These are phyloP conservation scores for Cladophialophora exuberans DNA, from an alignment of 2,329 filamentous ascomycete species.

Conservation along the genomic window DNA sequence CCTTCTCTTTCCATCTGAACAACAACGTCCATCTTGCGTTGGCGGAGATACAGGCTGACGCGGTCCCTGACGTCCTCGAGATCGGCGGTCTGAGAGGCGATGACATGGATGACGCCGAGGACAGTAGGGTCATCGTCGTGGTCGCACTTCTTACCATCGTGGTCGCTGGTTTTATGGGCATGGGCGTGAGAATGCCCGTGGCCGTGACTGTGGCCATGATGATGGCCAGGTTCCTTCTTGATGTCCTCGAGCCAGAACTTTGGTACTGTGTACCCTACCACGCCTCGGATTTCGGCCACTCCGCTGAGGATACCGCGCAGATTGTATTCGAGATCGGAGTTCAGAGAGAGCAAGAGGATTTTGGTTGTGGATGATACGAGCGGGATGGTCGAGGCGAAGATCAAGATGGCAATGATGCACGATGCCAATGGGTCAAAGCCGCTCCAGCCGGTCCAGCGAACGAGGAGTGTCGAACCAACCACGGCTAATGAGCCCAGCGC, in stretches of 20 bases:
- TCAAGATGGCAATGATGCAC: constrained; percentile 88
- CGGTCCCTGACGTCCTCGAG: constrained; percentile 81
- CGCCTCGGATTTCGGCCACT: constrained; percentile 78
- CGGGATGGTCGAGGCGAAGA: constrained; percentile 88
- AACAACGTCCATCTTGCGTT: constrained; percentile 76
- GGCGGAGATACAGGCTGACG: constrained; percentile 71
- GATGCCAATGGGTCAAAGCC: constrained; percentile 95
- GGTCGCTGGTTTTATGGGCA: constrained; percentile 34
- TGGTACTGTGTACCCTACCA: constrained; percentile 81
- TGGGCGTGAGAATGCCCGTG: constrained; percentile 35
- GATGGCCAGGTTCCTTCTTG: constrained; percentile 36
- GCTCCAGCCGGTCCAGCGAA: constrained; percentile 85
- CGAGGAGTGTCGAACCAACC: constrained; percentile 86
- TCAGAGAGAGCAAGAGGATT: constrained; percentile 80
- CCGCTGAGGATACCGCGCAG: constrained; percentile 84
- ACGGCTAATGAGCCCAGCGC: constrained; percentile 93
- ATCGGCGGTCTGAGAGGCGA: constrained; percentile 71
- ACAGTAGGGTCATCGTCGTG: constrained; percentile 52
- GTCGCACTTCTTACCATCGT: constrained; percentile 27
- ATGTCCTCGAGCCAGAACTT: constrained; percentile 82
- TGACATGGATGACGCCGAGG: constrained; percentile 83
- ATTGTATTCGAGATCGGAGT: constrained; percentile 82
- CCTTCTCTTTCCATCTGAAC: constrained; percentile 88
- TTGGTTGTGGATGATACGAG: constrained; percentile 83
- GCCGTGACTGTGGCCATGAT: constrained; percentile 37